Evolutionary conservation across 768 basidiomycete genomes (phyloP).

Genomic region (Lactarius indigo): DNA sequence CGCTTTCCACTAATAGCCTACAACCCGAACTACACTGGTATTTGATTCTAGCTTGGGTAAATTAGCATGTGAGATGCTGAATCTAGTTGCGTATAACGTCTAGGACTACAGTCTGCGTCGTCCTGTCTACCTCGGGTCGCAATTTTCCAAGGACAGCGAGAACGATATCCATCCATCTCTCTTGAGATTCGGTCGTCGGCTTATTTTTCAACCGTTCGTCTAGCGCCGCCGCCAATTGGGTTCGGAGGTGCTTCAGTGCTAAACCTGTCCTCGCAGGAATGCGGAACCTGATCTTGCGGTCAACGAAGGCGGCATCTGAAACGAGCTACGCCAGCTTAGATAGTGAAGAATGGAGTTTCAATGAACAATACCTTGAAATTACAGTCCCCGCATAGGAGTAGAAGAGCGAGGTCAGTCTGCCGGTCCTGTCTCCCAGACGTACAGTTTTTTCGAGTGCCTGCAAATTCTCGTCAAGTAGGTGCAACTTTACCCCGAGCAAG

Average conservation of each 20-base stretch:
- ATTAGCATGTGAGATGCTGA: not conserved
- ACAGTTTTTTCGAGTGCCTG: conserved; percentile 92
- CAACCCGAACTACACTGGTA: not conserved
- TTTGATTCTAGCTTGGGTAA: not conserved
- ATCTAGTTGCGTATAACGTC: conserved; percentile 19
- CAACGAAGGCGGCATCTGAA: conserved; percentile 69
- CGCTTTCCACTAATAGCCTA: not conserved
- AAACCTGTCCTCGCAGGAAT: conserved; percentile 67
- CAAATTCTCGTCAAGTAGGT: not conserved
- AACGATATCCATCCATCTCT: conserved; percentile 71
- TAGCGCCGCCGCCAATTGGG: conserved; percentile 54
- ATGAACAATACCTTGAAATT: conserved; percentile 70
- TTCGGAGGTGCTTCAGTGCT: conserved; percentile 77
- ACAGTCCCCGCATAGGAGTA: conserved; percentile 84
- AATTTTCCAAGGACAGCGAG: conserved; percentile 56
- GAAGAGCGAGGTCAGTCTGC: conserved; percentile 77
- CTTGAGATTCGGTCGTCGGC: conserved; percentile 53
- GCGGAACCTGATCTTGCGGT: conserved; percentile 79
- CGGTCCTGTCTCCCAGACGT: conserved; percentile 91
- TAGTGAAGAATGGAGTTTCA: not conserved
- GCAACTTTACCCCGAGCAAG: not conserved
- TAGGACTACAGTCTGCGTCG: conserved; percentile 10
- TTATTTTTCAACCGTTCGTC: conserved; percentile 66
- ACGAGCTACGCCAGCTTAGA: conserved; percentile 48
- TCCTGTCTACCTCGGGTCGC: conserved; percentile 29